Evolutionary conservation across 2,329 filamentous ascomycete genomes (phyloP), one percentile per base, ranked within the genome.

Genomic region (Lachnellula cervina): DNA sequence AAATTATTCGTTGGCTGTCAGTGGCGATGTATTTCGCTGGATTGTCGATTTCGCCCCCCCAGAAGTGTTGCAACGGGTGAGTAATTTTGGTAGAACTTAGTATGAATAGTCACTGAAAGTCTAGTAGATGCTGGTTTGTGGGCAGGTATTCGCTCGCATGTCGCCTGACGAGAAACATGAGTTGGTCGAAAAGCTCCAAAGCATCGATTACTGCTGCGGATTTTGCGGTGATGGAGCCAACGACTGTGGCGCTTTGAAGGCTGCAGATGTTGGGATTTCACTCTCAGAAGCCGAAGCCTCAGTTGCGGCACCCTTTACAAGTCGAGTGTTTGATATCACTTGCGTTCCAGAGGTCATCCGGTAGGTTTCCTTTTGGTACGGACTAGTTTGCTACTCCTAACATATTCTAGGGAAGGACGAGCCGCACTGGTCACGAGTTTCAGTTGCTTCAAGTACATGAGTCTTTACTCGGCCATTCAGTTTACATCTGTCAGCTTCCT

Each of bases 401-500:
- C 45, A 28, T 32, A 43, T 37, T 49, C 40, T 54, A 72, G 91
- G 62, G 94, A 99, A 76, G 94, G 94, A 19, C 86, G 95, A 60
- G 93, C 93, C 19, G 90, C 95, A 35, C 80, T 99, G 35, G 92
- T 97, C n/a, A 99, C 94, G 13, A 96, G 91, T 72, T 99, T 99
- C 76, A 95, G 90, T 75, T 99, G 94, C 76, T 99, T 99, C 81
- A 99, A 97, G 76, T 99, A 96, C 74, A 99, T 99, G 95, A 95
- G 89, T 66, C 75, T 99, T 62, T 99, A 99, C 76, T 97, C 92
- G 2, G 93, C 94, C n/a, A 99, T 99, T 62, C 94, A 99, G 72
- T 99, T 99, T 76, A 96, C 90, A 7, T 90, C 90, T 0, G 95
- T 99, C 68, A 96, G 89, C 79, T 97, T 99, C 70, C 80, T 99